Evolutionary conservation across 2,329 filamentous ascomycete genomes (phyloP).

Genomic region (Pestalotiopsis sp.): DNA sequence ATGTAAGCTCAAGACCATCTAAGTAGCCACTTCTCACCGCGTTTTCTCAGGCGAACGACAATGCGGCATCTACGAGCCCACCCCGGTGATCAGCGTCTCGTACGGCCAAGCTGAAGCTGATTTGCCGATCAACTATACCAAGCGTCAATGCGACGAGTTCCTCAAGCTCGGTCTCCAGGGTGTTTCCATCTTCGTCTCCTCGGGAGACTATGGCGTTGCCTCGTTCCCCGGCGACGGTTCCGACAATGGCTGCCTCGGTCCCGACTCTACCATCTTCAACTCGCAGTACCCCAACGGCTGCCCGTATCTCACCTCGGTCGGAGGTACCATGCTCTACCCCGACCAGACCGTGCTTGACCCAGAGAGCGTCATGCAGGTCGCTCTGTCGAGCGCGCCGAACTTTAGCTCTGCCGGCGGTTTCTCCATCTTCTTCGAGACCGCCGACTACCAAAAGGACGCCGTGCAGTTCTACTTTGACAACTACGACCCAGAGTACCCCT

Average conservation of each 20-base stretch:
- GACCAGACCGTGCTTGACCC: constrained; percentile 18
- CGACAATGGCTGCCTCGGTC: constrained; percentile 35
- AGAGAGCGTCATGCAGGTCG: constrained; percentile 22
- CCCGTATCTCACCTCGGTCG: constrained; percentile 51
- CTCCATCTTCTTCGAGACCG: constrained; percentile 44
- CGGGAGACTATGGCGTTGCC: constrained; percentile 38
- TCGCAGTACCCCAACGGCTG: constrained; percentile 49
- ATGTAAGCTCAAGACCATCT: not conserved
- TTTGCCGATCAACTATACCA: constrained; percentile 52
- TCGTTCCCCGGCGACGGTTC: constrained; percentile 22
- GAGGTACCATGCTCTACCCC: constrained; percentile 28
- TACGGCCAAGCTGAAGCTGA: constrained; percentile 55
- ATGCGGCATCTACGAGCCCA: constrained; percentile 45
- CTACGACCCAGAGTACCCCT: constrained; percentile 9
- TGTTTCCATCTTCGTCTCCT: constrained; percentile 46
- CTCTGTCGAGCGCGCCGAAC: constrained; percentile 17
- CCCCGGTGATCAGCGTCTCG: constrained; percentile 58
- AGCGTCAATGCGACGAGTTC: constrained; percentile 48
- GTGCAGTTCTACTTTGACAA: constrained; percentile 41
- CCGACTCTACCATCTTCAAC: constrained; percentile 38
- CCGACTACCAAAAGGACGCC: constrained; percentile 40
- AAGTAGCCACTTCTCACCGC: not conserved
- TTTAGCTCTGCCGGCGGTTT: constrained; percentile 44
- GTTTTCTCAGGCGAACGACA: constrained; percentile 23
- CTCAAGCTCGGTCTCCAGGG: constrained; percentile 54